Evolutionary conservation across 2,329 filamentous ascomycete species (phyloP), one percentile per base, ranked within the genome.

Genomic region (Neonectria neomacrospora): DNA sequence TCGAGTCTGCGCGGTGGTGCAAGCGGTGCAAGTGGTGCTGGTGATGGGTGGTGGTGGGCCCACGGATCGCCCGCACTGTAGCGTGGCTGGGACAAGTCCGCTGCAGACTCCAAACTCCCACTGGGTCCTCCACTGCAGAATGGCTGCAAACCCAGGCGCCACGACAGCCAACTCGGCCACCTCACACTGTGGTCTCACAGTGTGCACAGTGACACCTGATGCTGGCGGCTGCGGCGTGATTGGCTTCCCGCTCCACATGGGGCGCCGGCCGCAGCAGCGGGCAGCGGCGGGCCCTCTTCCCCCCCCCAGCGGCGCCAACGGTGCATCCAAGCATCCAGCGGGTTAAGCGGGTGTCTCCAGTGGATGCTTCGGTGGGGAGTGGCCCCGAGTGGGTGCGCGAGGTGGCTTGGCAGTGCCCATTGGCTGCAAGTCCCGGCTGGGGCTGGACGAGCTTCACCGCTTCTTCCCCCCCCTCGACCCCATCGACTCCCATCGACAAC

Each of bases 361-460:
- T 50, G 60, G 60, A 42, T 53, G 58, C 37, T 55, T 56, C 71
- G 72, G 71, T 67, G 69, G 71, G 61, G 60, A 64, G 67, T 65
- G 34, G 34, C 14, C 34, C 34, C 34, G 34, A 14, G 34, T 37
- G 70, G 69, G 69, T 54, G 63, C 69, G 61, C 61, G 67, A 64
- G 71, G 72, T 71, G 73, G 68, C 71, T 68, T 75, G 73, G 67
- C 72, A 48, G 44, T 67, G 64, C 67, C 71, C 63, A 79, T 79
- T 79, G 77, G 77, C 75, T 75, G 71, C 71, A 65, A 62, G 54
- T 73, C 67, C 72, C 72, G 73, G 74, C 71, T 69, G 69, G 75
- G 73, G 74, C 75, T 76, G 74, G 74, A 66, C 63, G 63, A 67
- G 62, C 74, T 77, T 78, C 77, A 78, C 77, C 77, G 77, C 77